phyloP scores from a whole-genome alignment of 2,329 filamentous ascomycete genomes.

The Monosporascus sp. region DNA sequence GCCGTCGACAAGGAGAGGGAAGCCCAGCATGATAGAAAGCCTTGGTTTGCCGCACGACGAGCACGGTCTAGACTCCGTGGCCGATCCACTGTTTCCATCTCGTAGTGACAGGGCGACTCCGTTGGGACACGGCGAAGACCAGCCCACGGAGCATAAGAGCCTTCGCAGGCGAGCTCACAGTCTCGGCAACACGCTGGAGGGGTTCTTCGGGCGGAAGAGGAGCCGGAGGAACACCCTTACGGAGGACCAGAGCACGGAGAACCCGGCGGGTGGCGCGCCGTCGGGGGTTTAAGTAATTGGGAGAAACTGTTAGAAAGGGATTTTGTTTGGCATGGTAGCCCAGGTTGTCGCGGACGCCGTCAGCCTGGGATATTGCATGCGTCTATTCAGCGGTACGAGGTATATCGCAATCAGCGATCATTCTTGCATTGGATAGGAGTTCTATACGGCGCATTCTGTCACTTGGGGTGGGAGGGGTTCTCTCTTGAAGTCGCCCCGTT shows the following conservation, averaged over 20 bases:
- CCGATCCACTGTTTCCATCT: constrained; percentile 16
- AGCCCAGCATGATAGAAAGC: constrained; percentile 47
- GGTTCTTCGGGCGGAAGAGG: constrained; percentile 27
- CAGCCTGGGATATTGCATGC: not conserved
- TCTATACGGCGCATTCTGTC: not conserved
- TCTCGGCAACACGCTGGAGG: constrained; percentile 33
- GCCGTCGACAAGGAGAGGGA: constrained; percentile 40
- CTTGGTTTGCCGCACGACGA: constrained; percentile 46
- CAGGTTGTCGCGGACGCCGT: not conserved
- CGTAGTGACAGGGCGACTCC: constrained; percentile 12
- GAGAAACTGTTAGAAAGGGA: constrained; percentile 1
- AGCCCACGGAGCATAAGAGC: constrained; percentile 10
- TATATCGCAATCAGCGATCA: not conserved
- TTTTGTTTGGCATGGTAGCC: not conserved
- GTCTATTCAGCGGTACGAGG: constrained; percentile 1
- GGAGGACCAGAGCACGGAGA: constrained; percentile 14
- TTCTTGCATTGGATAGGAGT: constrained; percentile 27
- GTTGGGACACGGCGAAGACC: constrained; percentile 13
- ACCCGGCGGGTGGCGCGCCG: constrained; percentile 5
- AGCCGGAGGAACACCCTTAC: constrained; percentile 21
- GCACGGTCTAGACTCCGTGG: constrained; percentile 13
- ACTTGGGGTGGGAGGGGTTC: constrained; percentile 1
- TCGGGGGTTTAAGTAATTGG: not conserved
- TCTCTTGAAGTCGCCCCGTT: not conserved
- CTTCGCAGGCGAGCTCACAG: constrained; percentile 31